phyloP scores from a whole-genome alignment of 1,284 basidiomycete genomes.

The Phenoliferia sp. region DNA sequence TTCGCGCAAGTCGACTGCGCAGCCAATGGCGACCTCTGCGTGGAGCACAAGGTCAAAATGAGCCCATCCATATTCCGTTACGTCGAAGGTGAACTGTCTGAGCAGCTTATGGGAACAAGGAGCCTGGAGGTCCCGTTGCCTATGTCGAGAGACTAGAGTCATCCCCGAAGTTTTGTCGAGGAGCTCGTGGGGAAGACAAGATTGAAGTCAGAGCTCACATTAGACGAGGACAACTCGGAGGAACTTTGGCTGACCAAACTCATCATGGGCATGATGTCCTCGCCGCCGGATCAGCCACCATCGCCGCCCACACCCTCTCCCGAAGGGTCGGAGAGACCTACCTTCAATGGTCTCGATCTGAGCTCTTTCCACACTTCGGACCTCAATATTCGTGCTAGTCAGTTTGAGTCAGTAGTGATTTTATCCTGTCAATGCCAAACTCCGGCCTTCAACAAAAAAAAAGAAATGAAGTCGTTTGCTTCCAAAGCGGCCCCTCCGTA shows the following conservation, averaged over 20 bases:
- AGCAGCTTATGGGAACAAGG: constrained; percentile 56
- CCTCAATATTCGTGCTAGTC: too few relatives aligned
- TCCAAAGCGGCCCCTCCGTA: constrained; percentile 62
- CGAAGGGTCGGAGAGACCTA: constrained; percentile 58
- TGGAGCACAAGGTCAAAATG: constrained; percentile 59
- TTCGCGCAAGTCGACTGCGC: constrained; percentile 83
- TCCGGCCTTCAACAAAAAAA: too few relatives aligned
- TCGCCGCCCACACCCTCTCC: not conserved
- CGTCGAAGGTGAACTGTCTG: constrained; percentile 57
- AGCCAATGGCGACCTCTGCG: constrained; percentile 75
- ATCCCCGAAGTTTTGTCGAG: constrained; percentile 44
- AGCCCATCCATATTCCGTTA: constrained; percentile 79
- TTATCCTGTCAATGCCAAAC: too few relatives aligned
- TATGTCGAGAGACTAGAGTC: constrained; percentile 53
- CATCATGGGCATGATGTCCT: not conserved
- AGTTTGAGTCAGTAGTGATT: too few relatives aligned
- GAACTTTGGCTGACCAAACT: not conserved
- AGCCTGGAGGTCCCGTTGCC: constrained; percentile 50
- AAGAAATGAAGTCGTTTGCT: constrained; percentile 67
- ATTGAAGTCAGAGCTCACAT: not conserved
- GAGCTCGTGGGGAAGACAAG: constrained; percentile 31
- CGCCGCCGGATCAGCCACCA: not conserved
- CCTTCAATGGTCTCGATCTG: too few relatives aligned
- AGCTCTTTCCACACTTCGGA: too few relatives aligned
- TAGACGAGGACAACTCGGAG: constrained; percentile 1